A percentile compares a stretch with the other conserved stretches of the same genome.
Evolutionary conservation across 345 rosid genomes (phyloP).

Genomic region (Sapria himalayana): DNA sequence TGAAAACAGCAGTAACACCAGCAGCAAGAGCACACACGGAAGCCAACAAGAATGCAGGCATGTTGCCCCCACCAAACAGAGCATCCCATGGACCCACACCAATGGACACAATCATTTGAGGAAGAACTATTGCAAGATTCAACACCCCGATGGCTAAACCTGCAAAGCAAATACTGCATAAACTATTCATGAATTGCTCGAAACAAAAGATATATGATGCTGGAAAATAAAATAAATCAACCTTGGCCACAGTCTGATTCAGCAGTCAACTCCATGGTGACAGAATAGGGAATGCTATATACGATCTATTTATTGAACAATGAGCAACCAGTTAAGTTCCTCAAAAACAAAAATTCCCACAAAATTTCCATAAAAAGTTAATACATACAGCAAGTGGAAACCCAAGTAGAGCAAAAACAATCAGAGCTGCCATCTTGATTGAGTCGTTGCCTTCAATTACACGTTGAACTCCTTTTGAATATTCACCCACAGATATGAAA

Average conservation of each 20-base stretch:
- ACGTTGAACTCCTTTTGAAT: slow-evolving; percentile 37
- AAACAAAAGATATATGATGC: slow-evolving; percentile 3
- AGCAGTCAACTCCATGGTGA: slow-evolving; percentile 85
- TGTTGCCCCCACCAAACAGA: slow-evolving; percentile 85
- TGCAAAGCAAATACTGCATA: slow-evolving; percentile 12
- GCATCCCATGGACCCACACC: slow-evolving; percentile 99
- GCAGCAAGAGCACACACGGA: slow-evolving; percentile 54
- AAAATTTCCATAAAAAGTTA: slow-evolving; percentile 1
- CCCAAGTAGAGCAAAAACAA: slow-evolving; percentile 79
- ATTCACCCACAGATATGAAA: slow-evolving; percentile 31
- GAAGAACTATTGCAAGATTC: slow-evolving; percentile 83
- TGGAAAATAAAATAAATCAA: no score
- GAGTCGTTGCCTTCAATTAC: slow-evolving; percentile 33
- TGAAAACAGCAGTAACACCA: slow-evolving; percentile 36
- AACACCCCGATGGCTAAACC: slow-evolving; percentile 94
- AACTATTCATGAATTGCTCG: background rate
- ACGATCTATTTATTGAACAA: slow-evolving; percentile 31
- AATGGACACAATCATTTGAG: slow-evolving; percentile 80
- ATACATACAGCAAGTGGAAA: slow-evolving; percentile 87
- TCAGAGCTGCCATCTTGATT: slow-evolving; percentile 45
- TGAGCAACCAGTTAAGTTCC: background rate
- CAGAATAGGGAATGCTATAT: slow-evolving; percentile 81
- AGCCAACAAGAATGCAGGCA: slow-evolving; percentile 79
- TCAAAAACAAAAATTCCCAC: slow-evolving; percentile 1
- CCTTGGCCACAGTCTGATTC: slow-evolving; percentile 97